Evolutionary conservation across 352 stramenopile genomes (phyloP).

Genomic region (Phytophthora lateralis): DNA sequence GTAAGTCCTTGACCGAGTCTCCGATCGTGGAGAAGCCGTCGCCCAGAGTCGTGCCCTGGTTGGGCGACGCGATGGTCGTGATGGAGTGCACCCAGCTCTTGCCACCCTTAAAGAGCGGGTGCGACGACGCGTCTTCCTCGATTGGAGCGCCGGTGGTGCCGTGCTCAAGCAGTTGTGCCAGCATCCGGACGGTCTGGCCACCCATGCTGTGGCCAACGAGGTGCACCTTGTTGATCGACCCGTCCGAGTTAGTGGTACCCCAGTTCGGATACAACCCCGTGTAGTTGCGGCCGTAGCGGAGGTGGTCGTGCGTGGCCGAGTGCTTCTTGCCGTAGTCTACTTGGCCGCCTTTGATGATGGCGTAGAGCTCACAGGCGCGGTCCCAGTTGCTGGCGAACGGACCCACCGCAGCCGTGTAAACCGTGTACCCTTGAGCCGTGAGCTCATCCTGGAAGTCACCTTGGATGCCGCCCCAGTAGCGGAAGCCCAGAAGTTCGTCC

Average conservation of each 20-base stretch:
- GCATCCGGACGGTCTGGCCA: conserved; percentile 77
- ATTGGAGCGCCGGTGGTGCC: conserved; percentile 49
- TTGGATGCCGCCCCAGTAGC: conserved; percentile 59
- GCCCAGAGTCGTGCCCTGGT: conserved; percentile 62
- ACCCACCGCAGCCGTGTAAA: conserved; percentile 58
- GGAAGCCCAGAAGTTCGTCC: conserved; percentile 49
- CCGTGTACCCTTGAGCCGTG: conserved; percentile 43
- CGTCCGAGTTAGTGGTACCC: conserved; percentile 49
- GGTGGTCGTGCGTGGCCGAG: conserved; percentile 44
- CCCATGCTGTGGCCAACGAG: conserved; percentile 84
- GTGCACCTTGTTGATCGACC: conserved; percentile 68
- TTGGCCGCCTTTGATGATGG: conserved; percentile 60
- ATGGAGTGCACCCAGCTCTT: conserved; percentile 75
- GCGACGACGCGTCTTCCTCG: conserved; percentile 30
- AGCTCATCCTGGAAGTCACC: conserved; percentile 52
- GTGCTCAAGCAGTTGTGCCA: conserved; percentile 61
- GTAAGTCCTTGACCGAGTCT: conserved; percentile 41
- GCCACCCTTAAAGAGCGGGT: conserved; percentile 56
- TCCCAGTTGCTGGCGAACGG: conserved; percentile 71
- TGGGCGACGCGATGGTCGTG: conserved; percentile 65
- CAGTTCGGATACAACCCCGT: conserved; percentile 64
- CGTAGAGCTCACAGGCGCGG: conserved; percentile 66
- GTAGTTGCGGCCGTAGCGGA: conserved; percentile 50
- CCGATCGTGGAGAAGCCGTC: conserved; percentile 49
- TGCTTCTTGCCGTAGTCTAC: conserved; percentile 64